These are phyloP conservation scores for Aspergillus flavus DNA, from an alignment of 2,329 filamentous ascomycete genomes.

Conservation along the genomic window DNA sequence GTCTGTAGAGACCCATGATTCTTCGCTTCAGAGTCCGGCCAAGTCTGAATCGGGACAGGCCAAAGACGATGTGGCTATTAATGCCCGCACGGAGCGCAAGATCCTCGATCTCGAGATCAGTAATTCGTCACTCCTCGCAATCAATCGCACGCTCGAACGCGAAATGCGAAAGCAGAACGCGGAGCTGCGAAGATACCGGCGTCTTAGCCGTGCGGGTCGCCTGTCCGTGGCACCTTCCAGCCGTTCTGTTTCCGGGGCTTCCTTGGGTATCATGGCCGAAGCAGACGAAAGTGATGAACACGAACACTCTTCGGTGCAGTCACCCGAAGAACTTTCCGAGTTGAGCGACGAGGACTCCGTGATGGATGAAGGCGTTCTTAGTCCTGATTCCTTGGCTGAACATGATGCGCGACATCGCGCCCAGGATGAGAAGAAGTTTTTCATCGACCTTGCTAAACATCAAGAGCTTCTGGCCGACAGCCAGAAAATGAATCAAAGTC, in stretches of 20 bases:
- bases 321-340: slow-evolving; percentile 42
- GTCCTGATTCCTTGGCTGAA: slow-evolving; percentile 36
- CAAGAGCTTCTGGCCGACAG: slow-evolving; percentile 85
- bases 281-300: slow-evolving; percentile 40
- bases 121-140: slow-evolving; percentile 90
- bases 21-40: slow-evolving; percentile 59
- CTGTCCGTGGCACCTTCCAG: slow-evolving; percentile 62
- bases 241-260: slow-evolving; percentile 49
- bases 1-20: slow-evolving; percentile 42
- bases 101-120: slow-evolving; percentile 95
- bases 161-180: slow-evolving; percentile 89
- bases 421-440: slow-evolving; percentile 79
- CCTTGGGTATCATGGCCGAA: slow-evolving; percentile 50
- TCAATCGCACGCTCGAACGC: slow-evolving; percentile 89
- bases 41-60: slow-evolving; percentile 52
- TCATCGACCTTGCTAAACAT: slow-evolving; percentile 83
- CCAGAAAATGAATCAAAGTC: slow-evolving; percentile 92
- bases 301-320: slow-evolving; percentile 32
- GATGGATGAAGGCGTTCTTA: slow-evolving; percentile 42
- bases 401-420: slow-evolving; percentile 59
- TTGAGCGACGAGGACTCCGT: slow-evolving; percentile 41
- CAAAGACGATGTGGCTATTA: slow-evolving; percentile 77
- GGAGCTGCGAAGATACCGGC: slow-evolving; percentile 80
- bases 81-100: slow-evolving; percentile 88
- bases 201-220: slow-evolving; percentile 79